phyloP scores from a whole-genome alignment of 495 filamentous ascomycete species.

The Podospora fimiseda region DNA sequence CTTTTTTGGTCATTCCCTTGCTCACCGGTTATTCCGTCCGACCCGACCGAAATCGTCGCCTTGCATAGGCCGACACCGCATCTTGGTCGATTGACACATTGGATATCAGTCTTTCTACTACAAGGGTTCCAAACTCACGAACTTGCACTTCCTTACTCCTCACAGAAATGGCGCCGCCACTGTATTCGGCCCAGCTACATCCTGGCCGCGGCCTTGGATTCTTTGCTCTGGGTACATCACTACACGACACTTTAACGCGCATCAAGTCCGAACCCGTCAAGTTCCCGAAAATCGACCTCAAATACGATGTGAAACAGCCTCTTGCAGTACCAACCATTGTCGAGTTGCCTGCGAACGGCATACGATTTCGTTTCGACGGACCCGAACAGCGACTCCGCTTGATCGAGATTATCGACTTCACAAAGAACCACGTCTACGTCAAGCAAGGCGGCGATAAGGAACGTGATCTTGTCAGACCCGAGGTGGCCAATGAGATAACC shows the following conservation, averaged over 20 bases:
- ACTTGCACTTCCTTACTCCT: neutral
- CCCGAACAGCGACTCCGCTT: conserved; percentile 85
- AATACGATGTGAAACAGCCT: conserved; percentile 64
- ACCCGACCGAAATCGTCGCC: no score
- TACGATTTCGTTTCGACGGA: conserved; percentile 89
- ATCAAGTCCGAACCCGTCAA: conserved; percentile 75
- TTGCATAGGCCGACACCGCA: no score
- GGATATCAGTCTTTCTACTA: neutral
- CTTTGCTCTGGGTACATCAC: conserved; percentile 78
- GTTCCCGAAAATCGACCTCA: conserved; percentile 77
- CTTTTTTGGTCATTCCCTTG: no score
- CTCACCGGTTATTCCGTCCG: no score
- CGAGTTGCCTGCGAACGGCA: conserved; percentile 71
- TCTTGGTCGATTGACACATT: no score
- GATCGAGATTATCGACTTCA: conserved; percentile 86
- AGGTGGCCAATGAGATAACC: conserved; percentile 34
- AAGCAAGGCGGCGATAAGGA: conserved; percentile 68
- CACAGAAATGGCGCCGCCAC: conserved; percentile 46
- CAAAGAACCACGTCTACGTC: conserved; percentile 74
- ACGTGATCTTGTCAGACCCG: conserved; percentile 68
- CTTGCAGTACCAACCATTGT: conserved; percentile 66
- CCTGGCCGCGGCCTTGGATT: conserved; percentile 75
- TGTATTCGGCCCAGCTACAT: conserved; percentile 61
- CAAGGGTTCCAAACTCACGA: neutral
- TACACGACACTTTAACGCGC: conserved; percentile 79